Evolutionary conservation across 441 rosid genomes (phyloP), one percentile per base, ranked within the genome.

Genomic region (Flueggea neowawraea): DNA sequence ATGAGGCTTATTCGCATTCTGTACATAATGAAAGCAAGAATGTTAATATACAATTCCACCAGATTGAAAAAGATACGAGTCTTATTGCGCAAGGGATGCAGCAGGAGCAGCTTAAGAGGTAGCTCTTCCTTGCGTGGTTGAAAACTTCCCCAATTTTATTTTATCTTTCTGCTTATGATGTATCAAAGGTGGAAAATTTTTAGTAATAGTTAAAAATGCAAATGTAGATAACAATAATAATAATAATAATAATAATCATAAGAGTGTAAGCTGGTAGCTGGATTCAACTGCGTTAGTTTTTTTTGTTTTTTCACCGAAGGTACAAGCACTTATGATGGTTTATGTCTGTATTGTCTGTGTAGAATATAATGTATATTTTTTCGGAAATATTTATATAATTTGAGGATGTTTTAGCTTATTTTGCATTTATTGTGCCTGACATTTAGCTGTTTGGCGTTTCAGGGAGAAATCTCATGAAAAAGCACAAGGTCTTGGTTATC

Each of bases 391-490:
- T 36, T 36, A 36, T 36, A 36, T 36, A 36, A 36, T 36, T 36
- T 36, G 41, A 5, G 41, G 41, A 8, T 36, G 9, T 5, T 36
- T 36, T 36, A 36, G 41, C 41, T 36, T 5, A 36, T 36, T 8
- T 36, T 36, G 41, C 41, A 36, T 36, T 61, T 61, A 32, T 47
- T 49, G 28, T 56, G 54, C 48, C 58, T 69, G 31, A 73, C 60
- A 44, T 65, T 47, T 14, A 9, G 28, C 54, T 70, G n/a, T 67
- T 63, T 64, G 69, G 59, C 52, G 64, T 78, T 73, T 65, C 87
- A 93, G 98, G 84, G 90, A 77, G 69, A 84, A 79, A 69, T 72
- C 75, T 69, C 91, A 61, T 74, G 98, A 89, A 69, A 84, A 74
- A 65, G 61, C 68, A 60, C 89, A 78, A 63, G 59, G 86, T 62